Evolutionary conservation across 1,284 basidiomycete genomes (phyloP).

Genomic region (Tremellales sp.): DNA sequence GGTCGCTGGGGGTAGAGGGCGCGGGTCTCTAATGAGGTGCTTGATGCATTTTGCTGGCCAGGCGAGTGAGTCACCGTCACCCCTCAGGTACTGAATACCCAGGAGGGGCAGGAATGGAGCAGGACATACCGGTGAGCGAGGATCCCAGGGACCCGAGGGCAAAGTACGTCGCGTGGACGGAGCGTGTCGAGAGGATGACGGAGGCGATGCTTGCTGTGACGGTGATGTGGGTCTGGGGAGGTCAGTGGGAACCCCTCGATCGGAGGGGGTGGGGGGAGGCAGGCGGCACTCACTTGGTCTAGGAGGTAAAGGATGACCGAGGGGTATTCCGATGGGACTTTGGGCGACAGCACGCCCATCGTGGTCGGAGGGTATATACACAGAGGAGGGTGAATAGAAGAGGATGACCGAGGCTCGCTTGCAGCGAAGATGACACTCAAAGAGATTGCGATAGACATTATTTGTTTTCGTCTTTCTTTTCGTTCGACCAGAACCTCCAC

Average conservation of each 20-base stretch:
- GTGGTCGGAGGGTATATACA: too few relatives aligned
- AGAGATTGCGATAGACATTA: too few relatives aligned
- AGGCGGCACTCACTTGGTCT: constrained; percentile 20
- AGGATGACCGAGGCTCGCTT: too few relatives aligned
- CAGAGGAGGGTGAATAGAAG: too few relatives aligned
- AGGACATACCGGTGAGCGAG: constrained; percentile 40
- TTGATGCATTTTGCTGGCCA: constrained; percentile 65
- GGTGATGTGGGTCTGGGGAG: constrained; percentile 48
- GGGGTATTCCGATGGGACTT: constrained; percentile 37
- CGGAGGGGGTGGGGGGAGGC: neutral
- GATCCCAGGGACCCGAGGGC: constrained; percentile 61
- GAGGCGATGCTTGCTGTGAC: constrained; percentile 60
- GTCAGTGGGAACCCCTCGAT: neutral
- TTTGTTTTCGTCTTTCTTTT: too few relatives aligned
- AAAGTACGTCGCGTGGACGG: constrained; percentile 67
- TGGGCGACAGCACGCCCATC: too few relatives aligned
- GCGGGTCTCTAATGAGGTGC: constrained; percentile 62
- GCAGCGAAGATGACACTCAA: too few relatives aligned
- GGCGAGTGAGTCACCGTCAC: constrained; percentile 1
- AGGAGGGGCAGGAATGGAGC: neutral
- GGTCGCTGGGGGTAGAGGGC: constrained; percentile 54
- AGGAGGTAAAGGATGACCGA: constrained; percentile 35
- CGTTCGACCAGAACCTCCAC: too few relatives aligned
- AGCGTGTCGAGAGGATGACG: constrained; percentile 62
- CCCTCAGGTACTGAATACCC: neutral